Evolutionary conservation across 441 rosid species (phyloP).

Genomic region (Erodium texanum): DNA sequence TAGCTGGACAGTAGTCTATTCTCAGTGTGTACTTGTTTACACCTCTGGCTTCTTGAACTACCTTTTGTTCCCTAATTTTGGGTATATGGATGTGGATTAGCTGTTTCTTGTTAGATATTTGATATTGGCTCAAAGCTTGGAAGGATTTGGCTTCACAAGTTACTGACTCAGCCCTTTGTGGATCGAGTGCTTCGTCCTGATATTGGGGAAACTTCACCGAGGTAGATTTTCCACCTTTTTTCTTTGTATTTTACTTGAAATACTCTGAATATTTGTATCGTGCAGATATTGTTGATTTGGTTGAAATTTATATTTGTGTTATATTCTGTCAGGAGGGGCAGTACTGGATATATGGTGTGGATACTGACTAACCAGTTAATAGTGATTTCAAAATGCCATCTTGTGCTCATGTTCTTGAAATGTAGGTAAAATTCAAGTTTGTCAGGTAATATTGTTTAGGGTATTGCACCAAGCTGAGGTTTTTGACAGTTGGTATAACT

Average conservation of each 20-base stretch:
- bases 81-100: conserved; percentile 19
- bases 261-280: not conserved
- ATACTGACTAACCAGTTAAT: too few relatives aligned
- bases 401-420: not conserved
- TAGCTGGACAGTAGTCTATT: conserved; percentile 16
- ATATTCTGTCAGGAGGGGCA: conserved; percentile 11
- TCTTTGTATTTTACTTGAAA: not conserved
- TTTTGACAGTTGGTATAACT: too few relatives aligned
- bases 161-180: conserved; percentile 19
- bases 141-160: conserved; percentile 22
- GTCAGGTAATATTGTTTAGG: too few relatives aligned
- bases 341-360: not conserved
- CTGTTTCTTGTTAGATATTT: not conserved
- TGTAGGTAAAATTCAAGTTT: not conserved
- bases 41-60: conserved; percentile 29
- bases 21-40: conserved; percentile 27
- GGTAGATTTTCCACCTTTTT: conserved; percentile 31
- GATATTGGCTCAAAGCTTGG: conserved; percentile 8
- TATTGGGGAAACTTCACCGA: conserved; percentile 25
- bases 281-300: conserved; percentile 10
- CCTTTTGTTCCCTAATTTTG: conserved; percentile 20
- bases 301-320: conserved; percentile 13
- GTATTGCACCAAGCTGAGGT: too few relatives aligned
- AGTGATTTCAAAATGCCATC: not conserved
- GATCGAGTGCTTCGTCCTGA: conserved; percentile 29